Evolutionary conservation across 2,329 filamentous ascomycete genomes (phyloP).

Genomic region (Colletotrichum sojae): DNA sequence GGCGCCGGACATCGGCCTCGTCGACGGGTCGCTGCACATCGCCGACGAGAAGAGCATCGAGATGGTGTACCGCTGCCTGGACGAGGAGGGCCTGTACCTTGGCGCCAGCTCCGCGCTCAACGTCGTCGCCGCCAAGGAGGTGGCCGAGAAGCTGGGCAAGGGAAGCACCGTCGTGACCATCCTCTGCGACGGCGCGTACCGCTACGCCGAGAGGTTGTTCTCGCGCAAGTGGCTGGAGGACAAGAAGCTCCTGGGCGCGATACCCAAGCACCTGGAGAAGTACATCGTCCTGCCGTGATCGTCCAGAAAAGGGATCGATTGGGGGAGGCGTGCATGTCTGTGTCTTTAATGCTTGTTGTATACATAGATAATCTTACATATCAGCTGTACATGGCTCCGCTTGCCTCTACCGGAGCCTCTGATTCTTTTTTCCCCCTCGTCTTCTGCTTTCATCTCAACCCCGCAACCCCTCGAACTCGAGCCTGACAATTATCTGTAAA

Average conservation of each 20-base stretch:
- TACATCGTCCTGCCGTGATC: constrained; percentile 90
- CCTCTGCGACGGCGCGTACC: constrained; percentile 95
- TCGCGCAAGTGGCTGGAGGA: constrained; percentile 89
- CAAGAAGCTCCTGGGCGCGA: constrained; percentile 85
- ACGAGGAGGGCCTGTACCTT: constrained; percentile 95
- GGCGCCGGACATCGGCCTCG: constrained; percentile 82
- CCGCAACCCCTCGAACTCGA: background rate
- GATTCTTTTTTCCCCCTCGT: background rate
- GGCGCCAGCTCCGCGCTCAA: constrained; percentile 95
- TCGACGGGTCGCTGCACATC: constrained; percentile 89
- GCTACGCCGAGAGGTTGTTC: constrained; percentile 95
- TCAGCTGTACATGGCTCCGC: constrained; percentile 43
- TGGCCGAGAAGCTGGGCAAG: constrained; percentile 89
- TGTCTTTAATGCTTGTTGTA: constrained; percentile 41
- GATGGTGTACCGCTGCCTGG: constrained; percentile 97
- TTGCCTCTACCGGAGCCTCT: constrained; percentile 26
- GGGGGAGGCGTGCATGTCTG: background rate
- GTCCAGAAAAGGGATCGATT: background rate
- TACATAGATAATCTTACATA: constrained; percentile 41
- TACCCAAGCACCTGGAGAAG: constrained; percentile 89
- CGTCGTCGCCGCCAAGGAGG: constrained; percentile 94
- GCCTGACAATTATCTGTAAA: background rate
- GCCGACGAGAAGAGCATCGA: constrained; percentile 94
- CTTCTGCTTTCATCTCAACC: background rate
- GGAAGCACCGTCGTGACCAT: constrained; percentile 95